Base-by-base conservation (phyloP, 2,329 filamentous ascomycete genomes). In the Pochonia chlamydosporia region DNA sequence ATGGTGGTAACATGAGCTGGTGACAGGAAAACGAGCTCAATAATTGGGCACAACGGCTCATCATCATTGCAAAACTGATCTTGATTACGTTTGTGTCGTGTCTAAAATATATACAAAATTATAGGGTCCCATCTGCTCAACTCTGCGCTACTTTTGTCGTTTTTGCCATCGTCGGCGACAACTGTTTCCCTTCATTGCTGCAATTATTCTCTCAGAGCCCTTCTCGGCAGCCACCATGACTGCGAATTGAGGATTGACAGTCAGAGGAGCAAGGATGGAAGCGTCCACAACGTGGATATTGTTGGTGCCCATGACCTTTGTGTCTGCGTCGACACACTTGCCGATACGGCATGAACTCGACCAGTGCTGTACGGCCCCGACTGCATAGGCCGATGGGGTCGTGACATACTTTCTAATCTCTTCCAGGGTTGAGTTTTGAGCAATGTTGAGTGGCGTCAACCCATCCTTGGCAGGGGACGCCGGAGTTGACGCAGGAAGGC, bases 171-270 rank as follows among this genome's bases (percentile, higher is more conserved):
- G n/a, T n/a, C 35, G 21, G 20, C 4, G 16, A 14, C 18, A 21
- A 6, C 20, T 8, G 5, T 39, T 45, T n/a, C 11, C 23, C 7
- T 25, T 16, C 46, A 43, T 40, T 14, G 18, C 14, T 16, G 40
- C 43, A 26, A 54, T 26, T 48, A 79, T 75, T 53, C 70, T 63
- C 59, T 78, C 75, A 3, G 69, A 66, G 1, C 70, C 76, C 52
- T 66, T 69, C 63, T 79, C 76, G 1, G 67, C 76, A 4, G 71
- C 74, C 18, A 75, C 69, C 73, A 79, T 78, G 23, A 76, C 66
- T 1, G 73, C 75, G 57, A 78, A 74, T 52, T 75, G 73, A 1
- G 76, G 76, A 54, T 79, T 79, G 2, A 75, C 73, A 1, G 73
- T 77, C 54, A 79, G 56, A 1, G 75, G 75, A 25, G 67, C 58